Base-by-base conservation (phyloP, 169 alveolate species). In the Cryptosporidium sp. region DNA sequence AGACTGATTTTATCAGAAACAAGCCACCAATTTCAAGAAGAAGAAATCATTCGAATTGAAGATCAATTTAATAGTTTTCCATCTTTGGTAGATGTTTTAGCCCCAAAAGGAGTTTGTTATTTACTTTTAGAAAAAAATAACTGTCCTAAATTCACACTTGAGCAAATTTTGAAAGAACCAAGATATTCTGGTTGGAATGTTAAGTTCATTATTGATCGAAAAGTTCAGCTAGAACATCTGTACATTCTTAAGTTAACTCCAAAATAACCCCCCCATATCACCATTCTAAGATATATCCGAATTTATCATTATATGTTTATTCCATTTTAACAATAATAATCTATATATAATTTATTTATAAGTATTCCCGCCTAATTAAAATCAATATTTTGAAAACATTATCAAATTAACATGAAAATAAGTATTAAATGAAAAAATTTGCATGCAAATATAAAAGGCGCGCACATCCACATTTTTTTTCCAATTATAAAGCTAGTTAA, bases 91-190 rank as follows among this genome's bases (percentile, higher is more conserved):
- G 75, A 80, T 42, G 52, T 80, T 61, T 44, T 80, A 42, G 56
- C 45, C 29, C 52, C 45, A 16, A 33, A 48, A 7, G 89, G 89
- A 35, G 42, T 62, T 37, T 80, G 89, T n/a, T 65, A 62, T 53
- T 60, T 80, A 21, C 75, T 80, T 31, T 10, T 80, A 21, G 89
- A 80, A 29, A 58, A 45, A 42, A 80, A 56, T 5, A 80, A 80
- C 37, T 21, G 33, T 0, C 89, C 89, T 14, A 29, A 18, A 4
- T 60, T 26, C 29, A n/a, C 60, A 3, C 2, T 80, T 9, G 69
- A 80, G 42, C 70, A 29, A 18, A 62, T 80, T 8, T 29, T 16
- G 21, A 60, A 80, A 65, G 75, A 80, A 21, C 23, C 42, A 16
- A 80, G 75, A 60, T 80, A 80, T 29, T 14, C 53, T 8, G 67